Percentiles rank a stretch among this genome's conserved stretches.
These are phyloP conservation scores for Aureobasidium leucospermi DNA, from an alignment of 2,329 filamentous ascomycete genomes.

Conservation along the genomic window DNA sequence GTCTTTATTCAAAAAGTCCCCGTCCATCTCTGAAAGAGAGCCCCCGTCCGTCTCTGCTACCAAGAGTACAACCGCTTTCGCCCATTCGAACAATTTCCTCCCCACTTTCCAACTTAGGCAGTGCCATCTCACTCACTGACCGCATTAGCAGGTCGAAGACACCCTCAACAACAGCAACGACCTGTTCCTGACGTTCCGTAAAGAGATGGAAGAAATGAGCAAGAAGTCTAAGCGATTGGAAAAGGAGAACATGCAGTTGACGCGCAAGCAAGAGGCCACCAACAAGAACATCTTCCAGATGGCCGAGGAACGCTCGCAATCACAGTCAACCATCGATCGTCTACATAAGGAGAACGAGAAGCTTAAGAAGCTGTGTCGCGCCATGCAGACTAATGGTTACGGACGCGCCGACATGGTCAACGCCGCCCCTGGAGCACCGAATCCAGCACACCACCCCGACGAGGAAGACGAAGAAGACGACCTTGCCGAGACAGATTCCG, in stretches of 20 bases:
- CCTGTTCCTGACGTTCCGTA: slow-evolving; percentile 89
- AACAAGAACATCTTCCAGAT: slow-evolving; percentile 94
- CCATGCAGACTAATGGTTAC: slow-evolving; percentile 91
- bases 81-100: background rate
- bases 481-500: slow-evolving; percentile 46
- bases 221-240: slow-evolving; percentile 97
- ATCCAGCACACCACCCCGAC: slow-evolving; percentile 18
- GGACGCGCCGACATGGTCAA: slow-evolving; percentile 38
- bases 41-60: background rate
- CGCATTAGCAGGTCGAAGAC: slow-evolving; percentile 78
- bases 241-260: slow-evolving; percentile 88
- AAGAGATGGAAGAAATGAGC: slow-evolving; percentile 99
- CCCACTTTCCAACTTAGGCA: slow-evolving; percentile 8
- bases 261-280: slow-evolving; percentile 86
- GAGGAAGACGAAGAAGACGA: slow-evolving; percentile 35
- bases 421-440: slow-evolving; percentile 16
- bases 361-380: slow-evolving; percentile 87
- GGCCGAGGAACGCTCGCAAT: slow-evolving; percentile 82
- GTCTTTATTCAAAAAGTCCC: background rate
- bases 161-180: slow-evolving; percentile 98
- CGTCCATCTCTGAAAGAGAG: background rate
- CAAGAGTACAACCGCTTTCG: background rate
- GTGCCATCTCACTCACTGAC: slow-evolving; percentile 28
- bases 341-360: slow-evolving; percentile 82
- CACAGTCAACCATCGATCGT: slow-evolving; percentile 68